Evolutionary conservation across 768 basidiomycete genomes (phyloP).

Genomic region (Pholiota conissans): DNA sequence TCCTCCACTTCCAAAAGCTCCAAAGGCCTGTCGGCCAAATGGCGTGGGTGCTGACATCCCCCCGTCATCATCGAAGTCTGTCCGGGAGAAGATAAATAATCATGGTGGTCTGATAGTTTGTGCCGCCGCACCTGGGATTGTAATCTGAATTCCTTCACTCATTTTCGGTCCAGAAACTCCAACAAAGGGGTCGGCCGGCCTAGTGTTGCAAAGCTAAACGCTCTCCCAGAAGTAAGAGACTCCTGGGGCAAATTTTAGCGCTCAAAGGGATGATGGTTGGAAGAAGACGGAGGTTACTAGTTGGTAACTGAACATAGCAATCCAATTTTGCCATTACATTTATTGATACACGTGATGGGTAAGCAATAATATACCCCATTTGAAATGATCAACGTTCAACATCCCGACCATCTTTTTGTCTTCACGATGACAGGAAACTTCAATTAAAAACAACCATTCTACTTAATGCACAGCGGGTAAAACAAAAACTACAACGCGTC

Average conservation of each 20-base stretch:
- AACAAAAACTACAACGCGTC: background rate
- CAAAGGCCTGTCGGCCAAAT: conserved; percentile 64
- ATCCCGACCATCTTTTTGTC: too few species aligned
- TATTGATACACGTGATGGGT: too few species aligned
- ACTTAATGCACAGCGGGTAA: conserved; percentile 6
- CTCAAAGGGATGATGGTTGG: background rate
- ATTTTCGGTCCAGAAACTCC: conserved; percentile 24
- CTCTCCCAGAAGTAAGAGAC: conserved; percentile 18
- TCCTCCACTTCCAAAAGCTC: conserved; percentile 39
- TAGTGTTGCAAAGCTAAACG: conserved; percentile 10
- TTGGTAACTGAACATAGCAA: too few species aligned
- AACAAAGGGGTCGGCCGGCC: conserved; percentile 18
- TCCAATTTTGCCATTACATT: too few species aligned
- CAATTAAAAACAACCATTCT: conserved; percentile 5
- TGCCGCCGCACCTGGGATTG: conserved; percentile 54
- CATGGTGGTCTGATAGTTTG: background rate
- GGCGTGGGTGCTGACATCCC: conserved; percentile 60
- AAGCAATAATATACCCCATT: too few species aligned
- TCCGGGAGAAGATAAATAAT: conserved; percentile 7
- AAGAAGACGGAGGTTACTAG: background rate
- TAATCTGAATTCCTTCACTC: conserved; percentile 60
- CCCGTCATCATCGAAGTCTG: conserved; percentile 83
- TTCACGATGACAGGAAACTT: too few species aligned
- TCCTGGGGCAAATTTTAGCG: background rate
- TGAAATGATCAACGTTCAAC: too few species aligned